These are phyloP conservation scores for Aristolochia contorta DNA, from an alignment of 164 flowering plant species.

Conservation along the genomic window DNA sequence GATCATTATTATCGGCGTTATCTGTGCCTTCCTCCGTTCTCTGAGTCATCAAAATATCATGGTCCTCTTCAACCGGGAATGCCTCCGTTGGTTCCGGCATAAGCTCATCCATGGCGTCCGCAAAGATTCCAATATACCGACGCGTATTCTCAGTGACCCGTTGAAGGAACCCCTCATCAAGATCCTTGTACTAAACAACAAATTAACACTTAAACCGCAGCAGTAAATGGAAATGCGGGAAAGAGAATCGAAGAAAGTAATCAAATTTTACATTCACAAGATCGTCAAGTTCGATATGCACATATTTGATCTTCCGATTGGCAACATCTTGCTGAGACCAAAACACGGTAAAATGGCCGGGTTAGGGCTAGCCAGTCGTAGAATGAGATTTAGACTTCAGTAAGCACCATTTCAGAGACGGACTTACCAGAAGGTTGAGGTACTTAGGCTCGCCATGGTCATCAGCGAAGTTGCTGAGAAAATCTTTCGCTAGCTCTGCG, in stretches of 20 bases:
- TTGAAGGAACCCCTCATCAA: slow-evolving; percentile 72
- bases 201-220: background rate
- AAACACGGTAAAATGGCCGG: background rate
- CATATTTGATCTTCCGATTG: slow-evolving; percentile 48
- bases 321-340: slow-evolving; percentile 86
- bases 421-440: slow-evolving; percentile 66
- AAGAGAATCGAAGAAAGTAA: background rate
- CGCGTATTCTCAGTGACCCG: slow-evolving; percentile 75
- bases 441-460: slow-evolving; percentile 75
- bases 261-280: slow-evolving; percentile 40
- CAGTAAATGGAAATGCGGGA: background rate
- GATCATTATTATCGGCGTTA: slow-evolving; percentile 57
- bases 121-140: slow-evolving; percentile 69
- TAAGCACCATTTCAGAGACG: background rate
- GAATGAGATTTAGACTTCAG: background rate
- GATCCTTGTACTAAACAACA: slow-evolving; percentile 57
- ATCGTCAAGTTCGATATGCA: slow-evolving; percentile 80
- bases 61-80: slow-evolving; percentile 65
- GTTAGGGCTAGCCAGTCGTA: background rate
- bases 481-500: slow-evolving; percentile 68
- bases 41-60: slow-evolving; percentile 85
- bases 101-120: slow-evolving; percentile 77
- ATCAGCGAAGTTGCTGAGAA: slow-evolving; percentile 68
- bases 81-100: slow-evolving; percentile 87
- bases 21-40: slow-evolving; percentile 70